Conservation (phyloP, 768 basidiomycete genomes). For the Tricholoma bakamatsutake region DNA sequence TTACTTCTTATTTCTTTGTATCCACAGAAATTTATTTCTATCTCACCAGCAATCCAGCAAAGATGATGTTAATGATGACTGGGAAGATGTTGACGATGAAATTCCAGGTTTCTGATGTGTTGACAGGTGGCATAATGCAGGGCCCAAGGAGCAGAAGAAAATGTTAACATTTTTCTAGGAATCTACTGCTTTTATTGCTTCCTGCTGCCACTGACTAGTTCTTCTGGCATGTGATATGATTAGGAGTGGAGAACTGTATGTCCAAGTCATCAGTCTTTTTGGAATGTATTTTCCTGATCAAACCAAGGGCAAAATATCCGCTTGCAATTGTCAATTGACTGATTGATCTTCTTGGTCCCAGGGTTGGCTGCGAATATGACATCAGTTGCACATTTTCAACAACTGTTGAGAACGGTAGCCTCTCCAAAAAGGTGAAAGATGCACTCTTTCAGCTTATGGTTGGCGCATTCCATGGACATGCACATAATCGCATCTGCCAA, state of each 20-base stretch:
- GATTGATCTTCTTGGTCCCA: too few relatives aligned
- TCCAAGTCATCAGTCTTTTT: background rate
- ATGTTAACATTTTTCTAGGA: too few relatives aligned
- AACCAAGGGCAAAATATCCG: background rate
- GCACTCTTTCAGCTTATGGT: background rate
- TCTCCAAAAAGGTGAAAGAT: background rate
- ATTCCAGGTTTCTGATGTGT: background rate
- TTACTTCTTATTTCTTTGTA: background rate
- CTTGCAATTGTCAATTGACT: background rate
- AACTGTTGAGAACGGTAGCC: background rate
- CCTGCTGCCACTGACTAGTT: too few relatives aligned
- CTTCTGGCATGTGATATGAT: too few relatives aligned
- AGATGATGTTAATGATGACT: background rate
- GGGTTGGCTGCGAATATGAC: background rate
- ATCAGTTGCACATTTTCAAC: background rate
- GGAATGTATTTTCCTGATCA: background rate
- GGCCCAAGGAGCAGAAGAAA: too few relatives aligned
- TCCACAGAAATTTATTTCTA: background rate
- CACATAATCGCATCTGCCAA: conserved; percentile 12
- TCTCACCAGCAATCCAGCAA: background rate
- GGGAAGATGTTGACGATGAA: background rate
- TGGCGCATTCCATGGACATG: background rate
- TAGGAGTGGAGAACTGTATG: background rate
- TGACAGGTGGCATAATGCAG: too few relatives aligned
- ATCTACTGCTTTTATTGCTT: too few relatives aligned